Base-by-base conservation (phyloP, 495 filamentous ascomycete species). In the Cenococcum geophilum region DNA sequence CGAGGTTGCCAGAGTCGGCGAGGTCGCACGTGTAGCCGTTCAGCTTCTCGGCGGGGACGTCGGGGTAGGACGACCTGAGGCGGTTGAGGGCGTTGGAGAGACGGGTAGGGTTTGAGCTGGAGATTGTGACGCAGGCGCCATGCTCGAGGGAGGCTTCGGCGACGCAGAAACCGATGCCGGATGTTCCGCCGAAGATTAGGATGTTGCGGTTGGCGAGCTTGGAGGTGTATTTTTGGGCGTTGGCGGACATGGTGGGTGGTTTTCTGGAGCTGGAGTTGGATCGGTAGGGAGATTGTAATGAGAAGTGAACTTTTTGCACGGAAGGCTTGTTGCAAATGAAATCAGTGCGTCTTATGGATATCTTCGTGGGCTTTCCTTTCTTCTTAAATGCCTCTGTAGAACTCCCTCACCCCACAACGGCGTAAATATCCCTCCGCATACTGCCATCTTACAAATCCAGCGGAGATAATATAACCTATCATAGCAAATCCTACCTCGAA, bases 21-120 rank as follows among this genome's bases (percentile, higher is more conserved):
- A 89, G 77, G 61, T 88, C 79, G 70, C 76, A 78, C 4, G 74
- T 65, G 20, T 79, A 61, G n/a, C 79, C 80, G 6, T 66, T 54
- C 36, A 80, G 70, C 22, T 74, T 75, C 27, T 32, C 27, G 5
- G 56, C 23, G 21, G 61, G 40, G 0, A 62, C n/a, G 4, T 21
- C 52, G 4, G 80, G 73, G 40, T 76, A 76, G 51, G 68, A 49
- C 5, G 62, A 57, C 14, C 65, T 57, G 0, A 86, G 77, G 0
- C 60, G 61, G 14, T 63, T 20, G 37, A 83, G 60, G 35, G 79
- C 74, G 12, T 67, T 54, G 32, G 68, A 53, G 48, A 83, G 70
- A 64, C 71, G 75, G 23, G 70, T n/a, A 9, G 72, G 60, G 3
- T 73, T 74, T 0, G 83, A 86, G 1, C 78, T 80, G 42, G 77